Evolutionary conservation across 371 early-diverging fungal genomes (phyloP), one percentile per base, ranked within the genome.

Genomic region (Sporodiniella umbellata): DNA sequence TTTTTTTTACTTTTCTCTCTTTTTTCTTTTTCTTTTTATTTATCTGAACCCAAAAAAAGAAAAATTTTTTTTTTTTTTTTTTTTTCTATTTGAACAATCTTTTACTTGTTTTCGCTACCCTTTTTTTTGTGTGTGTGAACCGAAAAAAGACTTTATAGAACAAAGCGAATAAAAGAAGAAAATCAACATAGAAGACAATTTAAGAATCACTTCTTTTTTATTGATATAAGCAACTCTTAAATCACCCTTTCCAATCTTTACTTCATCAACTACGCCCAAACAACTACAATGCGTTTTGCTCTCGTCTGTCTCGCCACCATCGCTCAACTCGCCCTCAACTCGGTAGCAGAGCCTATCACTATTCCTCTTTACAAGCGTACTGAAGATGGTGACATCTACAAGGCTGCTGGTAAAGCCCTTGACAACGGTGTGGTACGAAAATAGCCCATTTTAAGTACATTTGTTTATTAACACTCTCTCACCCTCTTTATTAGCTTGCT

Each of bases 291-390:
- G 75, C 68, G 68, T 54, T 38, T 65, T 18, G 56, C 70, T 42
- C 53, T 74, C 54, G 47, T 74, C 48, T 64, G 64, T 52, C 66
- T 74, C 39, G 70, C 75, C 47, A 66, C 64, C 42, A 49, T 74
- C 43, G 70, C 68, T 49, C 68, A 70, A 56, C 45, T 74, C 30
- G 68, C 68, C n/a, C 58, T 74, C 14, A 57, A 47, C 19, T 64
- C 62, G 25, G 30, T 48, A 19, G 67, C 72, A 25, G 62, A 63
- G 12, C 70, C 67, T 25, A 47, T 59, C 45, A 62, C 56, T 44
- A 64, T 75, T 39, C 76, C 76, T 43, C 65, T 75, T 23, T 72
- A 61, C 52, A 63, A 60, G 42, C 67, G 76, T 39, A 45, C 60
- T 33, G 56, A 54, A 14, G 46, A 53, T 12, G 58, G 60, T 46